Base-by-base conservation (phyloP, 345 rosid genomes). In the Arabis alpina region DNA sequence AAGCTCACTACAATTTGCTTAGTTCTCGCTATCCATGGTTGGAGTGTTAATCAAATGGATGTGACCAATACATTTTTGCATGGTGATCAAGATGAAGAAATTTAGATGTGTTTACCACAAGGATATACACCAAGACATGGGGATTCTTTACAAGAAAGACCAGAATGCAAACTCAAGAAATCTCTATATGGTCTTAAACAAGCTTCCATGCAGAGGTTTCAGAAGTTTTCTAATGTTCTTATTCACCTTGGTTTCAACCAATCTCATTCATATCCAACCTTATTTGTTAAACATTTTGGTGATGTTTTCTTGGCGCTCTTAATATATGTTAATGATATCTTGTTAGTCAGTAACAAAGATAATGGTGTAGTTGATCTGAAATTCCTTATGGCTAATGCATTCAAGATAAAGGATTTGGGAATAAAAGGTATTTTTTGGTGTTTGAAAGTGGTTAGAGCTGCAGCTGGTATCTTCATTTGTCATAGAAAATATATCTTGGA, bases 341-440 rank as follows among this genome's bases (percentile, higher is more conserved):
- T n/a, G 0, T 14, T 45, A 3, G 23, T 45, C 3, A 14, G 50
- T 16, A 14, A 45, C 5, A 2, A 6, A 0, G 50, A 14, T 14
- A 3, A 0, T 2, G 50, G 1, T 1, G 50, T 45, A 1, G 8
- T 1, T 5, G 3, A 14, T 45, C 2, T 45, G 2, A 45, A 45
- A 5, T 1, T 0, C 0, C 50, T 45, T n/a, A 0, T 45, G 0
- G 19, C 50, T 0, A 45, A 14, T 1, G 2, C 14, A 7, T 14
- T 45, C 23, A 45, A 45, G 3, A 45, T 45, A 3, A 45, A 45
- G 0, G 19, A 45, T 2, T 14, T 45, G 8, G 19, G 50, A 0
- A n/a, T 23, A 0, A 12, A n/a, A 10, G 2, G 50, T 0, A n/a
- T n/a, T 6, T 45, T 45, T 7, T 8, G 6, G 2, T 9, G 19